Base-by-base conservation (phyloP, 495 filamentous ascomycete species). In the Bathelium albidoporum region DNA sequence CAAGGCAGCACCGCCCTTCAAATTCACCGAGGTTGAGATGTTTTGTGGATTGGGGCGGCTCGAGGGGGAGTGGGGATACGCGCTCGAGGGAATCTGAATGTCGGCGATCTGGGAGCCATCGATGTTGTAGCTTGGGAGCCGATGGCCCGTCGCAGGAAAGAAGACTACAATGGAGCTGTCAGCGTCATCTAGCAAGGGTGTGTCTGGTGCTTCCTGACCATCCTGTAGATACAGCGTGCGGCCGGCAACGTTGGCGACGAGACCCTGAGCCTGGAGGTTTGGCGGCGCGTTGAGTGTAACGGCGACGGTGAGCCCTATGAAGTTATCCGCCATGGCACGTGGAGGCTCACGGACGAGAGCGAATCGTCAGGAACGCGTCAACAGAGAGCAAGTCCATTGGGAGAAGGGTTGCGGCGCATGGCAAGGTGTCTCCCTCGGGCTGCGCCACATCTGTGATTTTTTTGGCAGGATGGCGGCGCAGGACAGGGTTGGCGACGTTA, bases 251-350 rank as follows among this genome's bases (percentile, higher is more conserved):
- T 84, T 79, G 55, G 82, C 83, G 39, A 98, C 85, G 26, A 85
- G 81, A 45, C 93, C 93, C 65, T 83, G 82, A 53, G 96, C 74
- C 66, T 82, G 80, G 18, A 81, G 81, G 66, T 84, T 80, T 1
- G 82, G 80, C 31, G 90, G 90, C 58, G 84, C 73, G 60, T 77
- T 82, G 59, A 96, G 78, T 14, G 85, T 91, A 66, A 95, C 84
- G 59, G 87, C 73, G 72, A 95, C 89, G 63, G 85, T 84, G 70
- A 90, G 82, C 34, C 91, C 91, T 65, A 91, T 86, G 73, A 94
- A 93, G 67, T 87, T 80, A 64, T 80, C 75, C 16, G 84, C 81
- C 85, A 89, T 89, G 64, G 41, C 76, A 64, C 45, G 26, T 61
- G 58, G 12, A 32, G 34, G 9, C 49, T 55, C 24, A 55, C 16